These are phyloP conservation scores for Avena eriantha DNA, from an alignment of 176 grass and related monocot species.

Conservation along the genomic window DNA sequence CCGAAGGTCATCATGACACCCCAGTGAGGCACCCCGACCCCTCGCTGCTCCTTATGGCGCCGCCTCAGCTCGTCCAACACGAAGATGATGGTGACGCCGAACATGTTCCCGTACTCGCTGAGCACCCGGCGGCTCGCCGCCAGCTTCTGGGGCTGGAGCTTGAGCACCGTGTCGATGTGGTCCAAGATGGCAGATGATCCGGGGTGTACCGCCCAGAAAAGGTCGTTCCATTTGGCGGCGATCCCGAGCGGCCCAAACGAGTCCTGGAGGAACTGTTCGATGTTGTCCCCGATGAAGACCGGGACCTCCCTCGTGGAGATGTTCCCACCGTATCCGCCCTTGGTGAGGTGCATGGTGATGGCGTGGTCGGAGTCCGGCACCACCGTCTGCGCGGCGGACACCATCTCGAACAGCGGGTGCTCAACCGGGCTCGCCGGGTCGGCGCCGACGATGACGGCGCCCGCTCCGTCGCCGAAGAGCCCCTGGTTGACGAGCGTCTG, in stretches of 20 bases:
- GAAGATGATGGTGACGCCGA: constrained; percentile 47
- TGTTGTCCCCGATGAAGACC: constrained; percentile 44
- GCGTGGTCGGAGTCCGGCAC: constrained; percentile 40
- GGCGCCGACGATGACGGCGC: constrained; percentile 54
- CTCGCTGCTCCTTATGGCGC: constrained; percentile 42
- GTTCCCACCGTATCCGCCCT: constrained; percentile 30
- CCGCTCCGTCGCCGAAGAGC: constrained; percentile 59
- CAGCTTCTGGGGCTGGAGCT: constrained; percentile 49
- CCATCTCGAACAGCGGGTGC: constrained; percentile 58
- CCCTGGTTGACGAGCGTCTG: constrained; percentile 56
- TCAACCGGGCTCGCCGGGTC: constrained; percentile 47
- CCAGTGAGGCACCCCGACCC: constrained; percentile 38
- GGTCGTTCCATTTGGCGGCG: constrained; percentile 52
- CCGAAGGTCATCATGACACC: constrained; percentile 72
- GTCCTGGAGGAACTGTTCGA: constrained; percentile 52
- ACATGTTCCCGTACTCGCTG: constrained; percentile 59
- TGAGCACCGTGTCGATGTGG: constrained; percentile 51
- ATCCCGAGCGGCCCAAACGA: constrained; percentile 40
- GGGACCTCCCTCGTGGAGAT: constrained; percentile 48
- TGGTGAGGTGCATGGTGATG: constrained; percentile 48
- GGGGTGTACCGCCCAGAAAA: constrained; percentile 73
- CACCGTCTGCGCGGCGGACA: constrained; percentile 52
- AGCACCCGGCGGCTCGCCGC: constrained; percentile 48
- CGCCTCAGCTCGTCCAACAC: constrained; percentile 57
- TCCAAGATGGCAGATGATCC: constrained; percentile 48